Evolutionary conservation across 805 yeast genomes (phyloP).

Genomic region (Starmerella roubikii): DNA sequence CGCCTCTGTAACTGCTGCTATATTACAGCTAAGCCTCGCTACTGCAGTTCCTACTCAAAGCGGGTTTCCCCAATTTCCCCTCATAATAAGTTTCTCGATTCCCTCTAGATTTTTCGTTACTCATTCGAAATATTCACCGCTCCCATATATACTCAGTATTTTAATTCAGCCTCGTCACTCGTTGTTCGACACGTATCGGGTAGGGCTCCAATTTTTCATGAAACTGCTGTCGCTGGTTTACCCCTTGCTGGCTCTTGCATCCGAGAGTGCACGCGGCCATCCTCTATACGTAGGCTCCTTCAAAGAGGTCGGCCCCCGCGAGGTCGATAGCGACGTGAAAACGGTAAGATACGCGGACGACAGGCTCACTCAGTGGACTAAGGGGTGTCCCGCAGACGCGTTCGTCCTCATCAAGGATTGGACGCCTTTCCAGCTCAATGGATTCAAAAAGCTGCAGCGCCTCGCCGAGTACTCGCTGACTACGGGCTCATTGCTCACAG

Average conservation of each 20-base stretch:
- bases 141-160: too few species aligned
- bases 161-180: too few species aligned
- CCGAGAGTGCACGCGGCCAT: constrained; percentile 9
- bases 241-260: neutral
- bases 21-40: too few species aligned
- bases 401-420: constrained; percentile 18
- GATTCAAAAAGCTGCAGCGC: constrained; percentile 13
- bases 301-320: constrained; percentile 17
- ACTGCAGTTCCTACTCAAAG: too few species aligned
- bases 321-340: constrained; percentile 2
- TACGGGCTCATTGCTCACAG: constrained; percentile 17
- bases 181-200: too few species aligned
- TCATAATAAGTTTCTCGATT: too few species aligned
- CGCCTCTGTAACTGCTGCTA: too few species aligned
- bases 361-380: constrained; percentile 19
- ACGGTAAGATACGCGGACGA: constrained; percentile 14
- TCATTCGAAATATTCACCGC: too few species aligned
- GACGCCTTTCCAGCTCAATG: constrained; percentile 14
- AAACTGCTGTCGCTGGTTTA: neutral
- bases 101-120: too few species aligned
- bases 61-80: too few species aligned
- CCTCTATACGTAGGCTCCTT: constrained; percentile 21
- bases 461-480: constrained; percentile 20
- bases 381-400: constrained; percentile 21
- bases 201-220: too few species aligned